Evolutionary conservation across 169 alveolate species (phyloP), one percentile per base, ranked within the genome.

Genomic region (Besnoitia besnoiti): DNA sequence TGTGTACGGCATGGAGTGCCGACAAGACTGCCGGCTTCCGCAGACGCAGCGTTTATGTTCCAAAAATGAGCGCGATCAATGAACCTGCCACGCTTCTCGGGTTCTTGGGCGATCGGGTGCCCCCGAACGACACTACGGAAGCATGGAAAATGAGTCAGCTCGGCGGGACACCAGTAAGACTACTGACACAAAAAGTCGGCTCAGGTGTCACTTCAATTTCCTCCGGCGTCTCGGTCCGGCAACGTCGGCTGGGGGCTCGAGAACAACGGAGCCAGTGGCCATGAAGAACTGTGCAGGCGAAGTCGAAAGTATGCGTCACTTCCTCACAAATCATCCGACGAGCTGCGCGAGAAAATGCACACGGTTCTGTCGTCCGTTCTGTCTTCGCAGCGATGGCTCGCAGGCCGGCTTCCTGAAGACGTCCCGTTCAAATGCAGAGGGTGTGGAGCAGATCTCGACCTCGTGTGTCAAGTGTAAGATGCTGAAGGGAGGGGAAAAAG

Each of bases 101-200:
- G 46, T 49, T 91, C 39, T 21, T 91, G 50, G 89, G 89, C 61
- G 89, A 91, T 46, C 87, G 44, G 39, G 89, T 91, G 27, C 89
- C 94, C 67, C 91, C 82, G 27, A 80, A 12, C 77, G 91, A 91
- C 88, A 16, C 55, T 27, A 84, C 91, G 40, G 49, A 37, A 7
- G 91, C 91, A 27, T 89, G 88, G 39, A 87, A n/a, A 46, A 61
- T 91, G 40, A 91, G 94, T 91, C 82, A 84, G 61, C 51, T 91
- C 37, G 94, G 94, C 30, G 94, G 94, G 47, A 59, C 44, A 30
- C 94, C 94, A 89, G 94, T 91, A 91, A 42, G 90, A 55, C 93
- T 39, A 5, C 30, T 55, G 73, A 33, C 33, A 0, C n/a, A n/a
- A n/a, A n/a, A n/a, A n/a, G n/a, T n/a, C n/a, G n/a, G n/a, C n/a